Evolutionary conservation across 257 asterid genomes (phyloP), one percentile per base, ranked within the genome.

Genomic region (Solanum habrochaites): DNA sequence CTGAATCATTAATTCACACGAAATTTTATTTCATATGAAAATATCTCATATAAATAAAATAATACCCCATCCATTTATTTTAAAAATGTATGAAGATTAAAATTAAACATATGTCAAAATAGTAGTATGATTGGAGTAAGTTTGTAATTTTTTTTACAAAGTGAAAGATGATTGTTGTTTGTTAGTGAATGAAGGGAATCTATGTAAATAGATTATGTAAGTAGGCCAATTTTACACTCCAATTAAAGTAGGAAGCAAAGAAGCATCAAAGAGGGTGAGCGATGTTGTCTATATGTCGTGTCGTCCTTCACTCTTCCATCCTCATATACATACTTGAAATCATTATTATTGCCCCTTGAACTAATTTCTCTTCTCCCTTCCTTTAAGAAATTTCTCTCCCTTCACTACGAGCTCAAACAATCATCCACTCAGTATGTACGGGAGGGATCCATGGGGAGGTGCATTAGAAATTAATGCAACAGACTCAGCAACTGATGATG

Each of bases 391-490:
- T 62, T 64, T 66, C 35, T 29, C 83, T 31, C 43, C 60, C 29
- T 32, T 32, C 35, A 64, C 37, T 32, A 1, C 1, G 64, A 56
- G n/a, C 64, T 56, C 25, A 58, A 58, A 58, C 67, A 58, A 56
- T 56, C 64, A 56, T 0, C n/a, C 7, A 56, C 11, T 56, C 64
- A 93, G 90, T 25, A 96, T 97, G 98, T 97, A 91, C 90, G 99
- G 99, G 0, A 91, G 99, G 83, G 99, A 97, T 92, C 98, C 98
- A 39, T 97, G 99, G 99, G 99, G 99, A 2, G 99, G 99, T 74
- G 93, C 99, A 71, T 90, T 97, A 89, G 99, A 97, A 91, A 97
- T 97, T 60, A 43, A 89, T 81, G 99, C 98, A 56, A 95, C 96
- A 9, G 99, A 97, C 66, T 97, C 99, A 13, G 98, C 99, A 78